Percentiles rank a stretch among this genome's conserved stretches.
phyloP scores from a whole-genome alignment of 257 asterid species.

The Primulina tabacum region DNA sequence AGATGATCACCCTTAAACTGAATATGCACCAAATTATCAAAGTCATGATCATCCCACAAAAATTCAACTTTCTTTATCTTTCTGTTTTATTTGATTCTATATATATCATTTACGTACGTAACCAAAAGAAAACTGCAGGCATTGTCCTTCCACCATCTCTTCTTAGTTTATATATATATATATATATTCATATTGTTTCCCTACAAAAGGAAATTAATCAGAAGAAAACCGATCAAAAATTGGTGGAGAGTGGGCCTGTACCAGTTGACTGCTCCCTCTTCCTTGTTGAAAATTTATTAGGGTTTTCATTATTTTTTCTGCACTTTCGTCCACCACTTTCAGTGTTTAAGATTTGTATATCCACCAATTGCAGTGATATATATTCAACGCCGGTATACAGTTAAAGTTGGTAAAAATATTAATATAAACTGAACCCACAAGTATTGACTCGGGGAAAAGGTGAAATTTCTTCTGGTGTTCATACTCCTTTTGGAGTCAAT shows the following conservation, averaged over 20 bases:
- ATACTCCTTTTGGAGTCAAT: constrained; percentile 30
- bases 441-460: constrained; percentile 31
- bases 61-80: too few relatives aligned
- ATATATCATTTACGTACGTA: too few relatives aligned
- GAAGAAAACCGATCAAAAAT: constrained; percentile 21
- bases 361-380: constrained; percentile 15
- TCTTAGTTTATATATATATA: too few relatives aligned
- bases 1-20: too few relatives aligned
- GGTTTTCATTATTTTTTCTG: constrained; percentile 3
- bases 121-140: too few relatives aligned
- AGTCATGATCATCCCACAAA: too few relatives aligned
- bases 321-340: constrained; percentile 16
- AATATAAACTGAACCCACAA: constrained; percentile 20
- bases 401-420: constrained; percentile 12
- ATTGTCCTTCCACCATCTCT: too few relatives aligned
- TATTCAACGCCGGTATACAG: constrained; percentile 27
- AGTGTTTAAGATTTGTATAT: constrained; percentile 8
- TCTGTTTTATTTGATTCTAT: too few relatives aligned
- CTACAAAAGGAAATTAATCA: neutral
- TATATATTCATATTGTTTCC: too few relatives aligned
- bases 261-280: constrained; percentile 18
- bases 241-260: constrained; percentile 23
- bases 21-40: too few relatives aligned
- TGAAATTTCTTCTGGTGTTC: constrained; percentile 30
- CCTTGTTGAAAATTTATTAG: constrained; percentile 26